Base-by-base conservation (phyloP, 2,329 filamentous ascomycete genomes). In the Malbranchea zuffiana region DNA sequence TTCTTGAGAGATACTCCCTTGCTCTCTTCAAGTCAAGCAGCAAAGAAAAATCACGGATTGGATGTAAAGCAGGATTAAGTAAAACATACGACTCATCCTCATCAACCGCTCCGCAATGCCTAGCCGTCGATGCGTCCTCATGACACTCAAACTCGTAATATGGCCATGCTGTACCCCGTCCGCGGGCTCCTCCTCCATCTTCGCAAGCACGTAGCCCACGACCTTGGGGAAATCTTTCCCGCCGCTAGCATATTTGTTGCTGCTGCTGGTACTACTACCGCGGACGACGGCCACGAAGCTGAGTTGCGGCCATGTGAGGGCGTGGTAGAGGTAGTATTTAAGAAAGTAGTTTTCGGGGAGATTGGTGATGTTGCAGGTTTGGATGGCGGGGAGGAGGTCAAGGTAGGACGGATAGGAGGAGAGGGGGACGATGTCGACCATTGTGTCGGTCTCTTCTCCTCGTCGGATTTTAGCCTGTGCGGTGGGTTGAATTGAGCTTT, bases 301-400 rank as follows among this genome's bases (percentile, higher is more conserved):
- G 47, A 98, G 77, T 66, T 96, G 88, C 30, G 90, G 90, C 90
- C 90, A 98, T 51, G 86, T 93, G 49, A 96, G 78, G 11, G 88
- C 87, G 65, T 98, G 90, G 74, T 98, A 98, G 55, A 98, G 78
- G 69, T 98, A 98, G 73, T 98, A 98, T 74, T 98, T 98, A 66
- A 94, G 83, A 62, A 96, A 96, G 75, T 98, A 98, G 72, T 98
- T 98, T 65, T 98, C 90, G 47, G 90, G 90, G 37, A 98, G 74
- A 69, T 98, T 98, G 61, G 92, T 93, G 59, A 98, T 87, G 70
- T 98, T 96, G 57, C 88, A 88, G 63, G 92, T 86, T 67, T 98
- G 90, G 58, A 98, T 81, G 46, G 84, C 71, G 48, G 76, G 80
- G 49, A 98, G 78, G 47, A 90, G 69, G 47, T 88, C 81, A 64